Evolutionary conservation across 345 rosid species (phyloP).

Genomic region (Viola odorata): DNA sequence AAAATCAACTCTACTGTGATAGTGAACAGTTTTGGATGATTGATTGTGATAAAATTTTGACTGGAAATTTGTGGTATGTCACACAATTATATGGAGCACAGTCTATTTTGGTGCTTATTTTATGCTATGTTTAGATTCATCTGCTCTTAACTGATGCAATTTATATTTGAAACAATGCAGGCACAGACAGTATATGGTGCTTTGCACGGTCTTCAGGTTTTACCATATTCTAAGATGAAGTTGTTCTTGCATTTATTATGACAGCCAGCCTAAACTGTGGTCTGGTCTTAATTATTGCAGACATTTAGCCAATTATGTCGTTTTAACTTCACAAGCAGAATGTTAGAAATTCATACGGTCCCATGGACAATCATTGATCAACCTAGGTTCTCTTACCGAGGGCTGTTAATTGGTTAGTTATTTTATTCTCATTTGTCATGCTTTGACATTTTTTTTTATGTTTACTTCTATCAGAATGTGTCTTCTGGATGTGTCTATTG

Average conservation of each 20-base stretch:
- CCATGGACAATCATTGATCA: conserved; percentile 62
- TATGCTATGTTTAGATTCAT: neutral
- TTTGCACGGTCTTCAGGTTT: conserved; percentile 70
- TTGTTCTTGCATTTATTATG: conserved; percentile 6
- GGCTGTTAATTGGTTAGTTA: conserved; percentile 59
- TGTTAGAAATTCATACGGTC: conserved; percentile 41
- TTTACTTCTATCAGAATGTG: too few species aligned
- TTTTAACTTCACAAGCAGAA: conserved; percentile 39
- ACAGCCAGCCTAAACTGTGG: neutral
- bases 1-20: too few species aligned
- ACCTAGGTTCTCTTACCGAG: conserved; percentile 68
- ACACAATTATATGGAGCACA: neutral
- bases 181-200: conserved; percentile 68
- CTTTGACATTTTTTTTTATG: neutral
- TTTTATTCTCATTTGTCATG: neutral
- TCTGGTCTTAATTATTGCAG: conserved; percentile 34
- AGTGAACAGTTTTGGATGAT: neutral
- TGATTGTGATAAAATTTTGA: neutral
- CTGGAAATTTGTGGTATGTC: too few species aligned
- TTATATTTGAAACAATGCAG: conserved; percentile 30
- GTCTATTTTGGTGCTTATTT: neutral
- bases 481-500: too few species aligned
- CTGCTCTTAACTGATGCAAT: conserved; percentile 6
- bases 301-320: conserved; percentile 70
- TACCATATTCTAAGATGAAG: conserved; percentile 2